A percentile compares a stretch with the other conserved stretches of the same genome.
Conservation (phyloP, 495 filamentous ascomycete species). For the Penicillium lagena region DNA sequence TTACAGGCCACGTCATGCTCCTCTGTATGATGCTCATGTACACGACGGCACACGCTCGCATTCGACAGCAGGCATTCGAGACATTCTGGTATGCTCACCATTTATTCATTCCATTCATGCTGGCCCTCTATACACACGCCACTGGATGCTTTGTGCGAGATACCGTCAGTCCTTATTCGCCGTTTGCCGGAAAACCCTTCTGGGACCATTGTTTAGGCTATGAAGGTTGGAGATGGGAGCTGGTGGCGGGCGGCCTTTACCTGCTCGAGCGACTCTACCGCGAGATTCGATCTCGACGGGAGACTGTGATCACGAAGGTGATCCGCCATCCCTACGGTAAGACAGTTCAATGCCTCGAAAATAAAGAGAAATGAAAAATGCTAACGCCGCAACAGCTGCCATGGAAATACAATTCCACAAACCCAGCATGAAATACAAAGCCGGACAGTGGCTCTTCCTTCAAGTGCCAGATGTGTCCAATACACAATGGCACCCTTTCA, state of each 20-base stretch:
- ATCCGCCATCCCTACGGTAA: slow-evolving; percentile 95
- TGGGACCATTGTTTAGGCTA: slow-evolving; percentile 96
- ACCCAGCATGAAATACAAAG: slow-evolving; percentile 95
- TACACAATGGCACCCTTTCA: slow-evolving; percentile 98
- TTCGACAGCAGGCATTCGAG: slow-evolving; percentile 94
- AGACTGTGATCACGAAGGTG: slow-evolving; percentile 87
- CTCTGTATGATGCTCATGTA: slow-evolving; percentile 99
- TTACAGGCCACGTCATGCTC: slow-evolving; percentile 97
- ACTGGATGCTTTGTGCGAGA: slow-evolving; percentile 94
- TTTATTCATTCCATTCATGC: slow-evolving; percentile 90
- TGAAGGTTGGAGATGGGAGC: slow-evolving; percentile 95
- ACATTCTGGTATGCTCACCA: slow-evolving; percentile 99
- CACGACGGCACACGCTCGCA: slow-evolving; percentile 87
- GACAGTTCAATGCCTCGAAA: slow-evolving; percentile 11
- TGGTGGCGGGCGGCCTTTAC: slow-evolving; percentile 81
- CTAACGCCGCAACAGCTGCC: slow-evolving; percentile 52
- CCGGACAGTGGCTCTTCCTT: slow-evolving; percentile 95
- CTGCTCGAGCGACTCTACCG: slow-evolving; percentile 85
- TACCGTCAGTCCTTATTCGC: slow-evolving; percentile 61
- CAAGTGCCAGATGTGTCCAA: slow-evolving; percentile 83
- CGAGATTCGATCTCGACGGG: slow-evolving; percentile 73
- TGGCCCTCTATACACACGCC: slow-evolving; percentile 92
- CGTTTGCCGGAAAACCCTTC: slow-evolving; percentile 73
- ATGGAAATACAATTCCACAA: slow-evolving; percentile 97
- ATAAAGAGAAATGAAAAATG: not conserved